Base-by-base conservation (phyloP, 176 grass and related monocot genomes). In the Triticum turgidum region DNA sequence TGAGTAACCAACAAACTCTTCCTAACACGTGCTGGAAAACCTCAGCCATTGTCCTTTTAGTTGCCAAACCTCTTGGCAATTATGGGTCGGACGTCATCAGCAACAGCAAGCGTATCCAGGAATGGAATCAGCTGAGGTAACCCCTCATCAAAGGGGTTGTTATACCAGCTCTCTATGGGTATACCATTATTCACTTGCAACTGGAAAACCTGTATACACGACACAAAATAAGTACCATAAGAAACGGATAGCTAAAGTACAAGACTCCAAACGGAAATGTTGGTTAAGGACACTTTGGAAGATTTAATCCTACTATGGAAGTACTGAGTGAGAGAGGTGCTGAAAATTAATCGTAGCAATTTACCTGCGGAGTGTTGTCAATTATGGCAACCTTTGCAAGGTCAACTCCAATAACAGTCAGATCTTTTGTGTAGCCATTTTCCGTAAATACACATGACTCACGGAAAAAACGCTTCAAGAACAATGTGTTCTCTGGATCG, bases 111-210 rank as follows among this genome's bases (percentile, higher is more conserved):
- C 11, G 63, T 90, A 88, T 99, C 97, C 24, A 99, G 83, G 82
- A 99, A 99, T 21, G 97, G 97, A 45, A 99, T 89, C 45, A 99
- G 83, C 52, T 91, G 91, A 85, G 83, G 54, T 61, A 99, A 93
- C 15, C 86, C 94, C 58, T 90, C 77, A 6, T 99, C 94, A 6
- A 75, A 82, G 14, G 80, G 87, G 52, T 99, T 89, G 10, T 83
- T 88, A 77, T 88, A 99, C 97, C 97, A 99, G 76, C 97, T 99
- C 88, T 96, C 91, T 85, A 99, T 99, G 10, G 94, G 97, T 83
- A 99, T 99, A 44, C 97, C 97, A 76, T 99, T 99, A 88, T 99
- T 94, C 71, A 96, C 97, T 92, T 99, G 97, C 83, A 96, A 83
- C 62, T 87, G 88, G 81, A 96, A 99, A 79, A 99, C 97, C 97